Percentiles rank a stretch among this genome's conserved stretches.
phyloP scores from a whole-genome alignment of 768 basidiomycete genomes.

The Sarcomyxa edulis region DNA sequence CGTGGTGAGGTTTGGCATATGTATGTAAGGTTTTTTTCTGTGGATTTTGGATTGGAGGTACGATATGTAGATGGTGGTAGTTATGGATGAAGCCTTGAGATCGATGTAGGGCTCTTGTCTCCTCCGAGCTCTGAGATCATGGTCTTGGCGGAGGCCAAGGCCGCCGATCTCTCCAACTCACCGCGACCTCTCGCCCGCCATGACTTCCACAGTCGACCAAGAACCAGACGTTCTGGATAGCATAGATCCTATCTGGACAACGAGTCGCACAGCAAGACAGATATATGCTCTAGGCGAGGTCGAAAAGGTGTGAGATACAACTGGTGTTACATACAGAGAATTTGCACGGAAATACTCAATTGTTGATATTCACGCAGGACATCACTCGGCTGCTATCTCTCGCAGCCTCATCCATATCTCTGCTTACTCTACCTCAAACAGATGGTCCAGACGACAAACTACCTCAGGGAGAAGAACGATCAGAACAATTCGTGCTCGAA shows the following conservation, averaged over 20 bases:
- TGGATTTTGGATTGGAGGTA: too few relatives aligned
- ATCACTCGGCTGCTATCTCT: conserved; percentile 70
- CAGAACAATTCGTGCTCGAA: conserved; percentile 81
- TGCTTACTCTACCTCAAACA: conserved; percentile 80
- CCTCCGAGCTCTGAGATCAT: too few relatives aligned
- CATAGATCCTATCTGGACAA: conserved; percentile 79
- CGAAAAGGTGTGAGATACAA: conserved; percentile 62
- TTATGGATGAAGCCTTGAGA: too few relatives aligned
- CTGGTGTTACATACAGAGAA: conserved; percentile 2
- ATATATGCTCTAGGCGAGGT: conserved; percentile 78
- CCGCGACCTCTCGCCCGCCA: too few relatives aligned
- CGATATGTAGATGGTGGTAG: too few relatives aligned
- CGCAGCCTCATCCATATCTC: conserved; percentile 73
- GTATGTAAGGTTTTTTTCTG: too few relatives aligned
- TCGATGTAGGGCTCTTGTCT: too few relatives aligned
- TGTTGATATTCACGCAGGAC: conserved; percentile 47
- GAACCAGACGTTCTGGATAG: conserved; percentile 33
- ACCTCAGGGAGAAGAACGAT: conserved; percentile 78
- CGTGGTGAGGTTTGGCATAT: conserved; percentile 14
- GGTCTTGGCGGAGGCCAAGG: too few relatives aligned
- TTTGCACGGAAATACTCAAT: not conserved
- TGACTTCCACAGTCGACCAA: too few relatives aligned
- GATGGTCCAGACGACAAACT: conserved; percentile 62
- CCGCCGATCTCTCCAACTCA: too few relatives aligned
- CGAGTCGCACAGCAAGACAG: conserved; percentile 75